Percentiles rank a stretch among this genome's conserved stretches.
These are phyloP conservation scores for Elaeagnus macrophylla DNA, from an alignment of 306 rosid species.

Conservation along the genomic window DNA sequence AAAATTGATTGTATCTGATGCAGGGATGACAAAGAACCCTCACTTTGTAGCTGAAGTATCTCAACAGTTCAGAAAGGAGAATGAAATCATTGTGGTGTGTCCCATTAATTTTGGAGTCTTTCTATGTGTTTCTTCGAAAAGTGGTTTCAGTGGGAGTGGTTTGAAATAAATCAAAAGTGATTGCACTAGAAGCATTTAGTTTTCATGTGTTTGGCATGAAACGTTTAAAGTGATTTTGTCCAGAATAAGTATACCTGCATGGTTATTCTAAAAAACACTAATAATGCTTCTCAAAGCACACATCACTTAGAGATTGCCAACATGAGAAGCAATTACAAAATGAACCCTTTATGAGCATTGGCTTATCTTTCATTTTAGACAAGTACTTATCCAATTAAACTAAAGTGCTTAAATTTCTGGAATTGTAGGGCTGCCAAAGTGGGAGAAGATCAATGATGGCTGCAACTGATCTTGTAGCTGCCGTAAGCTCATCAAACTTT, in stretches of 20 bases:
- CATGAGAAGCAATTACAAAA: no score
- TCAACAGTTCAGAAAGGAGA: constrained; percentile 51
- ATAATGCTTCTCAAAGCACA: no score
- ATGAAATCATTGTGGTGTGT: constrained; percentile 79
- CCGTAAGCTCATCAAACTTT: constrained; percentile 38
- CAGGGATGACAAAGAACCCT: constrained; percentile 67
- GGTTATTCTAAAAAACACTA: no score
- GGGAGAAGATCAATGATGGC: constrained; percentile 84
- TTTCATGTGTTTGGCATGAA: no score
- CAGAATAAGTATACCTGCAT: no score
- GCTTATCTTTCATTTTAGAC: neutral
- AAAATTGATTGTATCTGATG: neutral
- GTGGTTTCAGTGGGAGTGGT: neutral
- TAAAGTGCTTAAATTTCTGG: constrained; percentile 8
- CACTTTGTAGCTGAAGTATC: constrained; percentile 51
- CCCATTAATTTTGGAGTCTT: neutral
- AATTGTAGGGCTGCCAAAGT: constrained; percentile 56
- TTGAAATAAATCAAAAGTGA: no score
- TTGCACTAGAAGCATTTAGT: no score
- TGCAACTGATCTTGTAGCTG: constrained; percentile 57
- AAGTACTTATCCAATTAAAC: neutral
- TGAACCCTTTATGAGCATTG: no score
- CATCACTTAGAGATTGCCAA: no score
- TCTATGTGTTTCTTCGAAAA: neutral
- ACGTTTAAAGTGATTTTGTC: no score